phyloP scores from a whole-genome alignment of 2,329 filamentous ascomycete genomes.

The Alternaria ventricosa region DNA sequence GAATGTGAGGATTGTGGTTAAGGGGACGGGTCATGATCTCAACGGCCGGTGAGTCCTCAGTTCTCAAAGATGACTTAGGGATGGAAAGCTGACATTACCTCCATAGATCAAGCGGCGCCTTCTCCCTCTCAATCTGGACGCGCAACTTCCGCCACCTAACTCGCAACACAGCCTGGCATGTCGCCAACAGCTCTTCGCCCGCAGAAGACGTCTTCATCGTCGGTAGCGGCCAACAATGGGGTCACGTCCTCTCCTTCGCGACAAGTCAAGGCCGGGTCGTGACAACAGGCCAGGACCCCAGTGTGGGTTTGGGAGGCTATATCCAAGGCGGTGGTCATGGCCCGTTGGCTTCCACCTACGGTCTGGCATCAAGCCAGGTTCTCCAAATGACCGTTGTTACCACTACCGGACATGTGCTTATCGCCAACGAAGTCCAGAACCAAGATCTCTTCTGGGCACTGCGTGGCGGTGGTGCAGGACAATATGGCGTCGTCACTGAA shows the following conservation, averaged over 20 bases:
- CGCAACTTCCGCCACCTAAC: neutral
- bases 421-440: conserved; percentile 15
- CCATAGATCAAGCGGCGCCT: neutral
- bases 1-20: conserved; percentile 18
- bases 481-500: conserved; percentile 16
- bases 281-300: conserved; percentile 25
- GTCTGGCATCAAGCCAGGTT: conserved; percentile 22
- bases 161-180: neutral
- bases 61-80: too few relatives aligned
- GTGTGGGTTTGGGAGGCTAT: conserved; percentile 54
- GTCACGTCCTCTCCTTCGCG: neutral
- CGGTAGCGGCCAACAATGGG: neutral
- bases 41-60: conserved; percentile 1
- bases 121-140: neutral
- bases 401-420: conserved; percentile 11
- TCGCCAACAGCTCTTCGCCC: neutral
- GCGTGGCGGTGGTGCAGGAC: conserved; percentile 17
- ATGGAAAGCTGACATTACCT: neutral
- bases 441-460: conserved; percentile 26
- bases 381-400: conserved; percentile 18
- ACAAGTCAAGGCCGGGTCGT: neutral
- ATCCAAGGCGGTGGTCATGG: conserved; percentile 59
- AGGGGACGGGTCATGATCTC: conserved; percentile 17
- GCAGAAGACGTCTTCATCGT: neutral
- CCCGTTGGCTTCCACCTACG: conserved; percentile 54